These are phyloP conservation scores for Backusella tarrabulga DNA, from an alignment of 192 early-diverging fungal genomes.

Conservation along the genomic window DNA sequence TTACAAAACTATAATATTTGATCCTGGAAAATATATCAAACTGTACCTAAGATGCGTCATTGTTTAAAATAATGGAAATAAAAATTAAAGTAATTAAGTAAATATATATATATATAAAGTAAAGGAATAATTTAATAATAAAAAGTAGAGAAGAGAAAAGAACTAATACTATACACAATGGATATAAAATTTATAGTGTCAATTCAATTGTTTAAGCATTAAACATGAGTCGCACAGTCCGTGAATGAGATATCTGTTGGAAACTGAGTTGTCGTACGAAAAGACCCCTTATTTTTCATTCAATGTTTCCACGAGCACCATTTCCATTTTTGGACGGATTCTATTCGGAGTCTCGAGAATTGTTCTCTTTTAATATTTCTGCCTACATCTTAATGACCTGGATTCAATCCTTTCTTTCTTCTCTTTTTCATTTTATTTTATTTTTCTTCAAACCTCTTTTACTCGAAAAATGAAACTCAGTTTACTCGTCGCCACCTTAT, in stretches of 20 bases:
- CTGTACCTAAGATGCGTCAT: slow-evolving; percentile 19
- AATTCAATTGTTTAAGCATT: background rate
- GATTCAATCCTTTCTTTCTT: background rate
- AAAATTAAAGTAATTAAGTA: background rate
- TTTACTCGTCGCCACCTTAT: slow-evolving; percentile 2
- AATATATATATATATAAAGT: background rate
- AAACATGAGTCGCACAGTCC: background rate
- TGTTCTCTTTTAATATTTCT: background rate
- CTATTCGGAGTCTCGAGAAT: background rate
- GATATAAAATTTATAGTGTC: background rate
- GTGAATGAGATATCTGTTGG: slow-evolving; percentile 1
- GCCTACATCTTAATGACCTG: background rate
- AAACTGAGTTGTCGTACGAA: background rate
- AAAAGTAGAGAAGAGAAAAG: background rate
- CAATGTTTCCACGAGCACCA: background rate
- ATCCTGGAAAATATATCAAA: background rate
- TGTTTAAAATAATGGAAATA: background rate
- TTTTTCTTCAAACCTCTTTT: too few relatives aligned
- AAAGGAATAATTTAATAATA: background rate
- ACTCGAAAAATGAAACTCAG: slow-evolving; percentile 18
- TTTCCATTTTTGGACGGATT: background rate
- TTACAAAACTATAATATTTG: background rate
- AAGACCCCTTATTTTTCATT: background rate
- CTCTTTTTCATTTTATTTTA: background rate
- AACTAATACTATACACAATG: background rate